Base-by-base conservation (phyloP, 139 green algal genomes). In the Coelastrella sp. region DNA sequence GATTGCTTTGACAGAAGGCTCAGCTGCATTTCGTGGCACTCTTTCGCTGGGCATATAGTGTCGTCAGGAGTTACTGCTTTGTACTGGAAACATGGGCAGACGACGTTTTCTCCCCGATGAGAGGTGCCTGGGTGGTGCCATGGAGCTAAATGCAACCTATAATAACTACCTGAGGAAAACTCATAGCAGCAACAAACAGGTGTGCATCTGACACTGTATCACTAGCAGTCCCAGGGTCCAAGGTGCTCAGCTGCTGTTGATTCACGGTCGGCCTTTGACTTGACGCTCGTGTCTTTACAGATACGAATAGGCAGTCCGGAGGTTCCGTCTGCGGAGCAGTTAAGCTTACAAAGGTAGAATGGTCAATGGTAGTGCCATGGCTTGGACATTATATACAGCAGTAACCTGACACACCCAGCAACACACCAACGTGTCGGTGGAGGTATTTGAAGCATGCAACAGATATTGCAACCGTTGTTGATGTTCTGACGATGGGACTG, bases 331-430 rank as follows among this genome's bases (percentile, higher is more conserved):
- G 85, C 85, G 58, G 3, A 78, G 20, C 85, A 89, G 73, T 73
- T 89, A 19, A 89, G 85, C 56, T 4, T 75, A 56, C 85, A 89
- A 5, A 89, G 85, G 85, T 89, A 16, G 20, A 58, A 7, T 17
- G 5, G 4, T 58, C 32, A 47, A 47, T 47, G 32, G 32, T 47
- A 47, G 32, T 47, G 32, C 32, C 32, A 47, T 2, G 32, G 32
- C 32, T 47, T 47, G 32, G 32, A 47, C 32, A 47, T 47, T 47
- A 47, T 47, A 47, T 47, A 47, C 32, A 47, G 32, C 32, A 47
- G 32, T 47, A 47, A 47, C 32, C 32, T 1, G 32, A 47, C 32
- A 47, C 32, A 47, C 23, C 75, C 56, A 58, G 75, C 75, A 54
- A 81, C 75, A 81, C 11, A 71, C 11, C 11, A 19, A 71, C 61